Evolutionary conservation across 1,284 basidiomycete genomes (phyloP).

Genomic region (Somion occarium): DNA sequence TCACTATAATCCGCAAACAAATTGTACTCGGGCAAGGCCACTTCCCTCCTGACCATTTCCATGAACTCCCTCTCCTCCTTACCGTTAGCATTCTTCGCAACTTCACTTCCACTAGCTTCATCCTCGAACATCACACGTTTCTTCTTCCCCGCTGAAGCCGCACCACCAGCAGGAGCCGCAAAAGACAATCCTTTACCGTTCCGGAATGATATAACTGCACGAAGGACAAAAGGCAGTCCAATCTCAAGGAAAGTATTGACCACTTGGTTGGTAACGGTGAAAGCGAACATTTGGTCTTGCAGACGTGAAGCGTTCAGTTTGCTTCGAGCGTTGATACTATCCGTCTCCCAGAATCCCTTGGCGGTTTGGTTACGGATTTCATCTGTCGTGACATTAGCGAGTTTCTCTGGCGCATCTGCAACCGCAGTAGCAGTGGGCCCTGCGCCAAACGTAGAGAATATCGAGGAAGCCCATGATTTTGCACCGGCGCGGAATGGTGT

Average conservation of each 20-base stretch:
- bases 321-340: constrained; percentile 40
- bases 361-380: constrained; percentile 12
- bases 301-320: constrained; percentile 70
- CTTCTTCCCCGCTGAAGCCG: constrained; percentile 34
- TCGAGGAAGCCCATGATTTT: constrained; percentile 17
- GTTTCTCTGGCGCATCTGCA: constrained; percentile 8
- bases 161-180: constrained; percentile 12
- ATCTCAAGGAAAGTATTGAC: constrained; percentile 82
- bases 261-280: constrained; percentile 89
- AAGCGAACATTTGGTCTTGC: constrained; percentile 92
- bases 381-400: constrained; percentile 13
- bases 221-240: constrained; percentile 77
- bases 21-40: constrained; percentile 77
- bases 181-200: constrained; percentile 32
- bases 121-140: constrained; percentile 75
- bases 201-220: constrained; percentile 53
- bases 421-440: constrained; percentile 6
- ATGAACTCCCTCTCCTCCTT: constrained; percentile 71
- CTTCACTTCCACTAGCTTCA: constrained; percentile 34
- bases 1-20: constrained; percentile 87
- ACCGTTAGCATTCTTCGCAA: constrained; percentile 37
- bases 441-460: constrained; percentile 18
- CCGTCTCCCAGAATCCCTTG: constrained; percentile 47
- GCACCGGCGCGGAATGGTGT: constrained; percentile 12
- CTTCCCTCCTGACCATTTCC: constrained; percentile 73